These are phyloP conservation scores for Wickerhamomyces bisporus DNA, from an alignment of 805 yeast genomes.

Conservation along the genomic window DNA sequence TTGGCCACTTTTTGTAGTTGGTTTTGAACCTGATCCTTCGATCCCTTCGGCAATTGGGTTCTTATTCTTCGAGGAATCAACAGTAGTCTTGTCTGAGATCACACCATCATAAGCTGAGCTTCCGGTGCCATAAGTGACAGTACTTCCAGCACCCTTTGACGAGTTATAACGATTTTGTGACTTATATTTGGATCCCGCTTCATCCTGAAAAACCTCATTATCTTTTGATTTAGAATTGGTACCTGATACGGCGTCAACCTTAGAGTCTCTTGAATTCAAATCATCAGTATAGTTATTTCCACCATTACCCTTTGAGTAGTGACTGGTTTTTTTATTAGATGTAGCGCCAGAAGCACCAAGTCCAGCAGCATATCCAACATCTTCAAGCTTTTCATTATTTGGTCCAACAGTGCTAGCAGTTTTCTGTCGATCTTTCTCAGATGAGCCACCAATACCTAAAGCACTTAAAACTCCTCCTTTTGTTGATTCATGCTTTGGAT, in stretches of 20 bases:
- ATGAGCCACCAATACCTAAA: not conserved
- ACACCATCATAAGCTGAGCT: not conserved
- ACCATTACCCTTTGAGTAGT: no score
- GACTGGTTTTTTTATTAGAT: not conserved
- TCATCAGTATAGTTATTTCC: no score
- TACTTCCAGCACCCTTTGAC: not conserved
- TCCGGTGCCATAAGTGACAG: not conserved
- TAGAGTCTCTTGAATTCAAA: no score
- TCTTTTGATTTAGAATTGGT: no score
- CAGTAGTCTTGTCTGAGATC: constrained; percentile 1
- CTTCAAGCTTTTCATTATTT: not conserved
- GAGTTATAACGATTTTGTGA: not conserved
- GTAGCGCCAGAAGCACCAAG: constrained; percentile 5
- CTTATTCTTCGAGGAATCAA: constrained; percentile 10
- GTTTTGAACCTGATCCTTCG: not conserved
- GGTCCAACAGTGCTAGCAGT: not conserved
- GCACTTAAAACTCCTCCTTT: not conserved
- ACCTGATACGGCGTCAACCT: no score
- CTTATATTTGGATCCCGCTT: not conserved
- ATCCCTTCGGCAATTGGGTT: constrained; percentile 14
- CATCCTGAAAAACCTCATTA: no score
- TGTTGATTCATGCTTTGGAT: not conserved
- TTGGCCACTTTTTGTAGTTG: not conserved
- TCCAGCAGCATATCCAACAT: constrained; percentile 1
- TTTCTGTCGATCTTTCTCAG: no score